phyloP scores from a whole-genome alignment of 2,329 filamentous ascomycete genomes.

The Zelopaecilomyces penicillatus region DNA sequence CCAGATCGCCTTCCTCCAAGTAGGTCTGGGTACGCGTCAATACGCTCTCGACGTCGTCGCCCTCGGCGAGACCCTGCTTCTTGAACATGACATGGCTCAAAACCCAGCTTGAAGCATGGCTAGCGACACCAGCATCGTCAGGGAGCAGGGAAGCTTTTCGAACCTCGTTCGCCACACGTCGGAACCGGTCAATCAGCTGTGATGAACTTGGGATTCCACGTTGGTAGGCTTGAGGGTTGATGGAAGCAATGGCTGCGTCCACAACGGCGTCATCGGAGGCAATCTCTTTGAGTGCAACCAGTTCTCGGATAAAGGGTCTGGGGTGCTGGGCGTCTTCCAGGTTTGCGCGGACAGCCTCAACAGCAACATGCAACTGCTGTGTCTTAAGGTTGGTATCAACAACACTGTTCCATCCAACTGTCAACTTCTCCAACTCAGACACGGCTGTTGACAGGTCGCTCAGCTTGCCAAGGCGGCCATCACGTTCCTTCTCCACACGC shows the following conservation, averaged over 20 bases:
- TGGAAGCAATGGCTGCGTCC: conserved; percentile 88
- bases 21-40: conserved; percentile 81
- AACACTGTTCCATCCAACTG: conserved; percentile 81
- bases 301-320: conserved; percentile 80
- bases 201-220: conserved; percentile 75
- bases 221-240: conserved; percentile 91
- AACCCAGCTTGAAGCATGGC: conserved; percentile 81
- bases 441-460: conserved; percentile 71
- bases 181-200: conserved; percentile 91
- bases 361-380: conserved; percentile 90
- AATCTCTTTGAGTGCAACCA: conserved; percentile 90
- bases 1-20: conserved; percentile 87
- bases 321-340: conserved; percentile 65
- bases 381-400: conserved; percentile 87
- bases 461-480: conserved; percentile 78
- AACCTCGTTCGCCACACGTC: conserved; percentile 83
- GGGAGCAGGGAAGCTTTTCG: conserved; percentile 89
- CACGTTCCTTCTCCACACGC: conserved; percentile 80
- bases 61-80: conserved; percentile 76
- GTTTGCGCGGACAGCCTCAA: conserved; percentile 82
- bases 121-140: conserved; percentile 88
- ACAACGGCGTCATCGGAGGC: conserved; percentile 78
- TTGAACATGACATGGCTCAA: conserved; percentile 94
- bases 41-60: conserved; percentile 88
- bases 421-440: conserved; percentile 76